A percentile compares a stretch with the other conserved stretches of the same genome.
Evolutionary conservation across 2,329 filamentous ascomycete species (phyloP).

Genomic region (Orbilia quercus): DNA sequence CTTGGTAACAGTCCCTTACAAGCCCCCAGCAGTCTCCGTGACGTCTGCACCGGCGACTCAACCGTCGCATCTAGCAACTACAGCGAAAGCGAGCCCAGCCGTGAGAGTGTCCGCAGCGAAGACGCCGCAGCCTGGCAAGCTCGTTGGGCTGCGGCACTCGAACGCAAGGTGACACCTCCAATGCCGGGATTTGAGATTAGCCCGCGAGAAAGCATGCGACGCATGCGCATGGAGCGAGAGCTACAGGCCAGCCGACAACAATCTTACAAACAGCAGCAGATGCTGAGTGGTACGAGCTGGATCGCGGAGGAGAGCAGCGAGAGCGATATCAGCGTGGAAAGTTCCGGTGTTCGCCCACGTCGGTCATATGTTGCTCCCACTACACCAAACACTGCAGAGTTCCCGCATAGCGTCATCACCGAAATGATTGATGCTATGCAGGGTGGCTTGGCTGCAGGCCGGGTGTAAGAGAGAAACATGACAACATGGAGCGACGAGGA

Average conservation of each 20-base stretch:
- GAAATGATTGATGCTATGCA: conserved; percentile 45
- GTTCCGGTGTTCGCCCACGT: conserved; percentile 14
- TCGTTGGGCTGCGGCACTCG: conserved; percentile 42
- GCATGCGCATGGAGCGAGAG: conserved; percentile 46
- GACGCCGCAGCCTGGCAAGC: conserved; percentile 33
- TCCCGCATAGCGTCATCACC: conserved; percentile 32
- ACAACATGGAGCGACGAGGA: no score
- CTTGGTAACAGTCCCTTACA: conserved; percentile 26
- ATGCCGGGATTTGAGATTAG: conserved; percentile 53
- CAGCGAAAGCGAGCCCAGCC: conserved; percentile 15
- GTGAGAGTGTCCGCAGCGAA: conserved; percentile 5
- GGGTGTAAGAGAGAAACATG: neutral
- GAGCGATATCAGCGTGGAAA: conserved; percentile 23
- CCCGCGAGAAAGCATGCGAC: conserved; percentile 48
- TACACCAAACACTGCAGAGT: conserved; percentile 39
- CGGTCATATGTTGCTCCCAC: conserved; percentile 32
- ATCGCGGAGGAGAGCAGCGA: conserved; percentile 31
- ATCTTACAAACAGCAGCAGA: conserved; percentile 15
- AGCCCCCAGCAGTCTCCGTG: conserved; percentile 25
- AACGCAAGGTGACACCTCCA: conserved; percentile 52
- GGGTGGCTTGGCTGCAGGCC: conserved; percentile 22
- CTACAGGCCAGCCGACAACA: conserved; percentile 22
- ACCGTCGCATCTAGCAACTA: conserved; percentile 5
- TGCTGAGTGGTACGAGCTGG: conserved; percentile 29
- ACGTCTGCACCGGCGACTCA: conserved; percentile 19